A percentile compares a stretch with the other conserved stretches of the same genome.
phyloP scores from a whole-genome alignment of 768 basidiomycete species.

The Chalciporus sphaerocephalus region DNA sequence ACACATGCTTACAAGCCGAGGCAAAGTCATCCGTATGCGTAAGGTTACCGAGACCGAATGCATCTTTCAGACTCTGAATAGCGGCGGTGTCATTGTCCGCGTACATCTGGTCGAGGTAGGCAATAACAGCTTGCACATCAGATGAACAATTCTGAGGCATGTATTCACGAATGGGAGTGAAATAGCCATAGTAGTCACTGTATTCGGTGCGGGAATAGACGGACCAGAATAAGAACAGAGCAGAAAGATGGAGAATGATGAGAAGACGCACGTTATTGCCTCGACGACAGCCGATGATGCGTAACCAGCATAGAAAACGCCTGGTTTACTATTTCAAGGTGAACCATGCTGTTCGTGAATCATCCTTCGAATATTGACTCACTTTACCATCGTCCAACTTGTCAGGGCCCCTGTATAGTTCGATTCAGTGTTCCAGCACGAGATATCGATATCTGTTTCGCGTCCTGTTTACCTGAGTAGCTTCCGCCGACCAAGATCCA shows the following conservation, averaged over 20 bases:
- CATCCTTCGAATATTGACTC: constrained; percentile 13
- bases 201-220: background rate
- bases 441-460: no score
- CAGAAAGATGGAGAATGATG: background rate
- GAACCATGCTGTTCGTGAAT: background rate
- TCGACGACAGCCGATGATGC: constrained; percentile 46
- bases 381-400: constrained; percentile 70
- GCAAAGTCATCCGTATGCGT: constrained; percentile 66
- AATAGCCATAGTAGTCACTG: constrained; percentile 44
- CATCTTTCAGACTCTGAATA: constrained; percentile 51
- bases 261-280: constrained; percentile 35
- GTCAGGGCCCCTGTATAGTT: constrained; percentile 37
- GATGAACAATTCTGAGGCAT: constrained; percentile 74
- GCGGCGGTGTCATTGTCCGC: constrained; percentile 39
- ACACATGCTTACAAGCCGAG: constrained; percentile 40
- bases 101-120: constrained; percentile 58
- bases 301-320: constrained; percentile 40
- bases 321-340: constrained; percentile 31
- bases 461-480: constrained; percentile 29
- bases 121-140: constrained; percentile 61
- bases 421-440: background rate
- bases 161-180: constrained; percentile 62
- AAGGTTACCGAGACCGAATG: constrained; percentile 55
- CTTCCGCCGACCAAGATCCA: constrained; percentile 44
- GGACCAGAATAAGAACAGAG: background rate